Evolutionary conservation across 768 basidiomycete species (phyloP), one percentile per base, ranked within the genome.

Genomic region (Suillus cothurnatus): DNA sequence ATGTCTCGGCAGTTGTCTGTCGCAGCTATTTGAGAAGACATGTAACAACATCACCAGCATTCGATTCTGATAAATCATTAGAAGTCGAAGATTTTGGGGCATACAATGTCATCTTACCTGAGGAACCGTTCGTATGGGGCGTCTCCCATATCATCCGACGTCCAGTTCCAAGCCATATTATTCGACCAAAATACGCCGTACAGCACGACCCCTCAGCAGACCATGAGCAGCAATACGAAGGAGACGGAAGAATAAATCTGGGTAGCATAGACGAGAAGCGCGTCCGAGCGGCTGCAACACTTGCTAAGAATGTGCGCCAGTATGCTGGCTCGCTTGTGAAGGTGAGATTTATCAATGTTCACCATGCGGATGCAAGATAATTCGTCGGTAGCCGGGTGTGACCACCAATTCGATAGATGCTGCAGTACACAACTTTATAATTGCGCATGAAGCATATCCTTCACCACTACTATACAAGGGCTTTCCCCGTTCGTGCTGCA

Each of bases 391-490:
- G 92, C 80, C 84, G 39, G 89, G 88, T 15, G 76, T 84, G 11
- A 95, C 93, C 4, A 97, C 95, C 11, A 84, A 90, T 63, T 77
- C 77, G 15, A 88, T 97, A 59, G 94, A 97, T 73, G 77, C 80
- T 15, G 81, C 82, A 1, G 79, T 96, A 45, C 94, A 96, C 64
- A 81, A 89, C 7, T 88, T 85, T 65, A 90, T 95, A 64, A 68
- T 92, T 45, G 76, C 81, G 0, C 81, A 84, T 69, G 82, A 82
- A 28, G 95, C 93, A 8, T 97, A 97, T 75, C 95, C 95, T 0
- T 95, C 94, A 11, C 93, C 95, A 0, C 78, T 97, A 58, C 82
- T 81, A 0, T 97, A 96, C 74, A 78, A 81, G 11, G 90, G 65
- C 2, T 83, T 83, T 66, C 81, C 83, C 4, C 82, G 81, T 70